phyloP scores from a whole-genome alignment of 768 basidiomycete genomes.

The Pleurotus pulmonarius region DNA sequence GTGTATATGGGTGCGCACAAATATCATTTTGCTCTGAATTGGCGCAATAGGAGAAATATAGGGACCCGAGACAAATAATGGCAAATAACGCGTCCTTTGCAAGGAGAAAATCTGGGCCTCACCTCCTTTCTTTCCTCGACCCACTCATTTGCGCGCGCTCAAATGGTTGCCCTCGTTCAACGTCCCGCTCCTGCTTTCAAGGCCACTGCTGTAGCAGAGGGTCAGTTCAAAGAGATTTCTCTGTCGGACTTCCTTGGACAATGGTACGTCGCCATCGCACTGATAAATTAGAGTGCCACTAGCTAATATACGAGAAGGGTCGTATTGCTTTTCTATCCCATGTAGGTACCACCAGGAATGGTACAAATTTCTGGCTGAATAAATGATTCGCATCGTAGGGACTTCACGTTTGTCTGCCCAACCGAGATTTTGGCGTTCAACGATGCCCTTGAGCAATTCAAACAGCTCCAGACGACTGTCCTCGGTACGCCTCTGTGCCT shows the following conservation, averaged over 20 bases:
- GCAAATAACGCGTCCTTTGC: too few relatives aligned
- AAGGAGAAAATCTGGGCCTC: too few relatives aligned
- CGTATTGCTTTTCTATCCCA: slow-evolving; percentile 91
- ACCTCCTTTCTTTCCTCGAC: too few relatives aligned
- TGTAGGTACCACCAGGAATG: slow-evolving; percentile 47
- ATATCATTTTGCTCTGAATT: too few relatives aligned
- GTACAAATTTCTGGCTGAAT: neutral
- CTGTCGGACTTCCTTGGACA: slow-evolving; percentile 70
- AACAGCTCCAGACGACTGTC: slow-evolving; percentile 67
- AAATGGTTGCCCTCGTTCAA: slow-evolving; percentile 67
- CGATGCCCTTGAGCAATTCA: slow-evolving; percentile 75
- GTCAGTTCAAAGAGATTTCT: slow-evolving; percentile 76
- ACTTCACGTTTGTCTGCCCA: slow-evolving; percentile 90
- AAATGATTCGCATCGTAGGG: slow-evolving; percentile 36
- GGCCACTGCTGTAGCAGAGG: slow-evolving; percentile 70
- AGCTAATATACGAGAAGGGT: slow-evolving; percentile 50
- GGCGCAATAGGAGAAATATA: too few relatives aligned
- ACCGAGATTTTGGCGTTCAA: slow-evolving; percentile 96
- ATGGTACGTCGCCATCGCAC: slow-evolving; percentile 52
- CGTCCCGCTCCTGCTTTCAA: slow-evolving; percentile 82
- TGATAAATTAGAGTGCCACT: neutral
- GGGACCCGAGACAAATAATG: too few relatives aligned
- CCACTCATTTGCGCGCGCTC: too few relatives aligned
- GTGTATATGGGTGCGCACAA: too few relatives aligned
- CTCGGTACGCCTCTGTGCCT: slow-evolving; percentile 49